Conservation (phyloP, 139 green algal species). For the Chlamydomonas sp. region DNA sequence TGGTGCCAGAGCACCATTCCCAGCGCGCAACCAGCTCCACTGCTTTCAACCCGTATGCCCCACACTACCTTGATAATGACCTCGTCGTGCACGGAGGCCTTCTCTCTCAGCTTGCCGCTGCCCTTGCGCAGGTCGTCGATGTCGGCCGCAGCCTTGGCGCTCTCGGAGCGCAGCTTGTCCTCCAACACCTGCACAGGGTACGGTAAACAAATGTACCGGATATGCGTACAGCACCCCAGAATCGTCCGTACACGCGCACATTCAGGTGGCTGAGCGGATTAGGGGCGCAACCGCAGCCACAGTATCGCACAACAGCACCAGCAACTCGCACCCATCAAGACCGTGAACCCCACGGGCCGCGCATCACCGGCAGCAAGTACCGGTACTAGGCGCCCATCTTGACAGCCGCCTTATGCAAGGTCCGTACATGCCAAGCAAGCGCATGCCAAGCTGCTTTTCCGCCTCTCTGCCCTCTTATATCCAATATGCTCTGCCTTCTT, state of each 20-base stretch:
- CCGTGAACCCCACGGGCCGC: background rate
- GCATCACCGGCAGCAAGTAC: background rate
- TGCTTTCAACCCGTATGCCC: background rate
- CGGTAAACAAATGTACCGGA: background rate
- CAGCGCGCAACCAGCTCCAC: background rate
- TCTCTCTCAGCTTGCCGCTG: background rate
- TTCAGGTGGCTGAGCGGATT: too few relatives aligned
- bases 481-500: background rate
- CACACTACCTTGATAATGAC: slow-evolving; percentile 15
- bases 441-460: too few relatives aligned
- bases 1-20: background rate
- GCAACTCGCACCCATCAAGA: too few relatives aligned
- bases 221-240: too few relatives aligned
- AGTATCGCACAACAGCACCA: too few relatives aligned
- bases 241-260: too few relatives aligned
- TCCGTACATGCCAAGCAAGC: too few relatives aligned
- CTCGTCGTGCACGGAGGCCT: slow-evolving; percentile 5
- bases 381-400: background rate
- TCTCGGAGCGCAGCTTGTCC: background rate
- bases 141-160: background rate
- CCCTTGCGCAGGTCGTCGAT: background rate
- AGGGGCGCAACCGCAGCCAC: too few relatives aligned
- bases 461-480: too few relatives aligned
- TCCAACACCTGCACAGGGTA: slow-evolving; percentile 2
- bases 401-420: background rate